These are phyloP conservation scores for Dipteronia sinensis DNA, from an alignment of 345 rosid species.

Conservation along the genomic window DNA sequence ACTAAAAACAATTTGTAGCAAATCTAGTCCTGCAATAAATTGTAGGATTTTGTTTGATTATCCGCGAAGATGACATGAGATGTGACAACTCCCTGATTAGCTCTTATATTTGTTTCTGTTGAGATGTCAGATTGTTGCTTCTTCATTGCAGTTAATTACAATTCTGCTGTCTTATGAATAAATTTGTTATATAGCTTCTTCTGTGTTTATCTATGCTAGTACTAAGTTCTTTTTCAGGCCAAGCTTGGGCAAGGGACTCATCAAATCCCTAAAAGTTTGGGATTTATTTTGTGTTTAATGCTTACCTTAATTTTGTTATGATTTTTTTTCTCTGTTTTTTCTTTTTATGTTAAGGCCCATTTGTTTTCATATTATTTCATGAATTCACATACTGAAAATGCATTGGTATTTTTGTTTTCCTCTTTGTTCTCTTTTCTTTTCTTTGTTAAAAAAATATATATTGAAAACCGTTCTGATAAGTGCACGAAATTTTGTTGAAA, in stretches of 20 bases:
- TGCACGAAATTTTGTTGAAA: not conserved
- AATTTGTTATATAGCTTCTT: not conserved
- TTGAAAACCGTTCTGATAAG: not conserved
- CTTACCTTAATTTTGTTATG: not conserved
- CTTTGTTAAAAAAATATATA: not conserved
- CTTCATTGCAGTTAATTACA: not conserved
- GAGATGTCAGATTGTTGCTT: not conserved
- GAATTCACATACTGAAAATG: not conserved
- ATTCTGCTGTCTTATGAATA: not conserved
- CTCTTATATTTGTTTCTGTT: not conserved
- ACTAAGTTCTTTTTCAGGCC: not conserved
- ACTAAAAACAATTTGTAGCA: too few relatives aligned
- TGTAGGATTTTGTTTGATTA: not conserved
- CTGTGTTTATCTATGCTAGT: not conserved
- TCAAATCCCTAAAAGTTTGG: not conserved
- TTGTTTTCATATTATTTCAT: not conserved
- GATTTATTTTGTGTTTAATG: not conserved
- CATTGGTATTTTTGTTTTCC: not conserved
- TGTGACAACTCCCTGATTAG: not conserved
- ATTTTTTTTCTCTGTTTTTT: not conserved
- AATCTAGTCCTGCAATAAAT: too few relatives aligned
- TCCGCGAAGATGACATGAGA: not conserved
- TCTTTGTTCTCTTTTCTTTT: not conserved
- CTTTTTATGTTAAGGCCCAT: not conserved
- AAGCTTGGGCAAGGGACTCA: not conserved